Evolutionary conservation across 257 asterid genomes (phyloP), one percentile per base, ranked within the genome.

Genomic region (Penstemon eatonii): DNA sequence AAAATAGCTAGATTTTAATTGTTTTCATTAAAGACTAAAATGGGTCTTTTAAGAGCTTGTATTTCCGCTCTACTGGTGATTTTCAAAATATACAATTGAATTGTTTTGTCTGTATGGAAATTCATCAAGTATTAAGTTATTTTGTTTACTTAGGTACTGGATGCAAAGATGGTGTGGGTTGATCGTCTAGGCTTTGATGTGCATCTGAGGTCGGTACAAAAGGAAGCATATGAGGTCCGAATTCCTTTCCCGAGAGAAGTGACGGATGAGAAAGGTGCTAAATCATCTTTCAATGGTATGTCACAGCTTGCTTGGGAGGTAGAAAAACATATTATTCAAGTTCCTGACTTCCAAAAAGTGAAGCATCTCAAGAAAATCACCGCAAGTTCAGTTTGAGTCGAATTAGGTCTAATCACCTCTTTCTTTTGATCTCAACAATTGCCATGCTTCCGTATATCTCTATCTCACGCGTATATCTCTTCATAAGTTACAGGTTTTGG

Each of bases 291-390:
- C 86, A 92, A 90, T 55, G 89, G 98, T 36, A 92, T 90, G 97
- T 86, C 96, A 72, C 97, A 92, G 78, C 87, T 86, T 62, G 98
- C 98, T 56, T 90, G 97, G 97, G 96, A 92, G 77, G 94, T 88
- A 60, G 98, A 92, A 70, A 92, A 86, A 86, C 33, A 25, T 25
- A 88, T 86, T 74, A 68, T 73, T 70, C 84, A 72, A 66, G 77
- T 50, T 51, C 84, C 85, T 4, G 90, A 82, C 7, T 90, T 92
- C 71, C 65, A 76, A 76, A 90, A 83, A 89, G 94, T 82, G 49
- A 90, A 78, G 43, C 86, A 77, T 70, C 70, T 84, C 69, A 92
- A 86, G 89, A 88, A 79, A 81, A 74, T 89, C 13, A 40, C 40
- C 41, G 68, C 67, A 70, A 58, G 66, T 76, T 74, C 79, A 12